A percentile compares a stretch with the other conserved stretches of the same genome.
phyloP scores from a whole-genome alignment of 139 green algal genomes.

The Chlamydomonas sp. region DNA sequence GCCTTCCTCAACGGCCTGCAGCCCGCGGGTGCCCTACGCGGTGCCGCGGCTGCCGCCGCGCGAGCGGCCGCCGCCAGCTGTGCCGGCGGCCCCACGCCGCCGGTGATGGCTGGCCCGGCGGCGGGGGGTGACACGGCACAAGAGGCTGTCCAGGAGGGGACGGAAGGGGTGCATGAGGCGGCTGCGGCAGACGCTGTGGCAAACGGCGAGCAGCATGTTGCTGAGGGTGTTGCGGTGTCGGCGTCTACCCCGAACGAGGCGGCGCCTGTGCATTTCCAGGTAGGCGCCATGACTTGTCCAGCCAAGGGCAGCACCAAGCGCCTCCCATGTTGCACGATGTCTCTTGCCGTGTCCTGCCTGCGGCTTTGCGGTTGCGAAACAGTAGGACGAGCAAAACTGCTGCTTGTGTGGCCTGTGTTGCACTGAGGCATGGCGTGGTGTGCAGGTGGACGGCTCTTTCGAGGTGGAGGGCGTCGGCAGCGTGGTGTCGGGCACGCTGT shows the following conservation, averaged over 20 bases:
- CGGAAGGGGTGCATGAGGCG: too few relatives aligned
- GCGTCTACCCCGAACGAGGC: neutral
- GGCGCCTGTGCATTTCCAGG: conserved; percentile 69
- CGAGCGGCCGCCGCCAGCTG: conserved; percentile 15
- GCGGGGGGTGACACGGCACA: neutral
- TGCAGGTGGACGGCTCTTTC: conserved; percentile 74
- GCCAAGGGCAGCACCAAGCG: too few relatives aligned
- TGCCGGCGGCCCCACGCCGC: neutral
- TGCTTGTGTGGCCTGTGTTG: neutral
- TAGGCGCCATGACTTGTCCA: too few relatives aligned
- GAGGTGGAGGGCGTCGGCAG: conserved; percentile 78
- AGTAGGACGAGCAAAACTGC: too few relatives aligned
- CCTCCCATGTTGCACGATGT: too few relatives aligned
- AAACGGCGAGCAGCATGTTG: too few relatives aligned
- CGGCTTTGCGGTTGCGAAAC: too few relatives aligned
- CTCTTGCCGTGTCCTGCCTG: too few relatives aligned
- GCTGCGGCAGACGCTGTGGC: too few relatives aligned
- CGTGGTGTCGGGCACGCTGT: conserved; percentile 80
- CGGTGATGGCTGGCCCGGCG: neutral
- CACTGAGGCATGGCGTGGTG: neutral
- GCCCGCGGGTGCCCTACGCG: conserved; percentile 15
- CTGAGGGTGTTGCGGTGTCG: too few relatives aligned
- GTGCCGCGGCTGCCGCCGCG: neutral
- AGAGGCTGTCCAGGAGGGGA: neutral
- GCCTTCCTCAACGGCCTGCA: conserved; percentile 71